A percentile compares a stretch with the other conserved stretches of the same genome.
These are phyloP conservation scores for Erucastrum elatum DNA, from an alignment of 345 rosid genomes.

Conservation along the genomic window DNA sequence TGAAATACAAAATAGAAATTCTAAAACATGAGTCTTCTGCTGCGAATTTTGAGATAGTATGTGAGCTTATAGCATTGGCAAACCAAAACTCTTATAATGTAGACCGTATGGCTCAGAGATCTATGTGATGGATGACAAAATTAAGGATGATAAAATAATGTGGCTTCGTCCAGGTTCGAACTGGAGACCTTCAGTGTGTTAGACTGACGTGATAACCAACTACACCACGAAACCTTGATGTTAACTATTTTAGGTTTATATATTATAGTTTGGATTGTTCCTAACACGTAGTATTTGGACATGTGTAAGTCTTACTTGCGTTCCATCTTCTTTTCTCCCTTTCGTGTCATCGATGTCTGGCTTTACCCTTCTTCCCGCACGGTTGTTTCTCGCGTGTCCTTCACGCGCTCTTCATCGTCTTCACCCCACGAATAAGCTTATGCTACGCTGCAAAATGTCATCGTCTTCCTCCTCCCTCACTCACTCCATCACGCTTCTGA, in stretches of 20 bases:
- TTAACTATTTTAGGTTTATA: no score
- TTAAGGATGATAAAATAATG: neutral
- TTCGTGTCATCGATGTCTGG: neutral
- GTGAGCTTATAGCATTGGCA: neutral
- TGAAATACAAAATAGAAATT: neutral
- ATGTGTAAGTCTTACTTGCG: slow-evolving; percentile 1
- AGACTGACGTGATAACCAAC: slow-evolving; percentile 99
- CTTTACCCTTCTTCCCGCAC: slow-evolving; percentile 15
- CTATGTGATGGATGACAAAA: no score
- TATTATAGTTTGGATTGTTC: no score
- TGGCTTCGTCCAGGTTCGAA: slow-evolving; percentile 71
- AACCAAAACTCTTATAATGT: no score
- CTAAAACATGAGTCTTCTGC: neutral
- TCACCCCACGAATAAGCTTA: slow-evolving; percentile 4
- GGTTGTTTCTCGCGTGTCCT: slow-evolving; percentile 36
- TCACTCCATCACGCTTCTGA: slow-evolving; percentile 49
- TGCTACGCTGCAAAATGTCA: slow-evolving; percentile 44
- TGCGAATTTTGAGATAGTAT: neutral
- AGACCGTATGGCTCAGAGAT: neutral
- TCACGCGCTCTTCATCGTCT: slow-evolving; percentile 26
- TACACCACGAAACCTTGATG: slow-evolving; percentile 85
- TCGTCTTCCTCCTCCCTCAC: slow-evolving; percentile 42
- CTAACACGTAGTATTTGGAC: neutral
- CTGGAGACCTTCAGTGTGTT: slow-evolving; percentile 98
- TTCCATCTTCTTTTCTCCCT: neutral